phyloP scores from a whole-genome alignment of 2,329 filamentous ascomycete species.

The Monilinia fructicola region DNA sequence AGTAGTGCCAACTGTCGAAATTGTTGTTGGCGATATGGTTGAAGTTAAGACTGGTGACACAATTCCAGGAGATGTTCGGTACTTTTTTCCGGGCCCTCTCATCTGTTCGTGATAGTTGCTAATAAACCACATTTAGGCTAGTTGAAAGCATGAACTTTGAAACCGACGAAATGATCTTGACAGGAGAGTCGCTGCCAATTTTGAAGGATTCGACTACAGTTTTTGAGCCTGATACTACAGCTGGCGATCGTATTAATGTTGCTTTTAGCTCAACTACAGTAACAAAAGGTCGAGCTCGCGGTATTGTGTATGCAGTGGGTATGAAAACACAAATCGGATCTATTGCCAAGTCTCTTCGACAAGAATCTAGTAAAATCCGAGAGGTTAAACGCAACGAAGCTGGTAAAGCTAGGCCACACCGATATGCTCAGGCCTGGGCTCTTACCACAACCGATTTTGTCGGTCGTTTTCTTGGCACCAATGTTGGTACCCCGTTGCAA shows the following conservation, averaged over 20 bases:
- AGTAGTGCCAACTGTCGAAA: slow-evolving; percentile 53
- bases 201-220: slow-evolving; percentile 51
- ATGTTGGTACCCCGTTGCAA: slow-evolving; percentile 66
- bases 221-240: slow-evolving; percentile 53
- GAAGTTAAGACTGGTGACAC: slow-evolving; percentile 52
- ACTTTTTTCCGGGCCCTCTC: slow-evolving; percentile 10
- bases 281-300: slow-evolving; percentile 60
- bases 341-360: slow-evolving; percentile 60
- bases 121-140: slow-evolving; percentile 39
- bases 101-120: slow-evolving; percentile 13
- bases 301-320: slow-evolving; percentile 59
- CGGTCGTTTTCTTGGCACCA: slow-evolving; percentile 62
- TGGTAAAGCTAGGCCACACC: slow-evolving; percentile 50
- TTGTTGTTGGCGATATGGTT: slow-evolving; percentile 59
- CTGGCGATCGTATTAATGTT: slow-evolving; percentile 61
- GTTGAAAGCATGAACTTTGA: slow-evolving; percentile 56
- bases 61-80: slow-evolving; percentile 45
- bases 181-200: slow-evolving; percentile 61
- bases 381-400: slow-evolving; percentile 50
- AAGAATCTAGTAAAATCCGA: slow-evolving; percentile 49
- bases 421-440: slow-evolving; percentile 45
- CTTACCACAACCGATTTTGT: slow-evolving; percentile 54
- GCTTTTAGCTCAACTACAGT: slow-evolving; percentile 62
- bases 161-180: slow-evolving; percentile 61
- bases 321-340: slow-evolving; percentile 63